Base-by-base conservation (phyloP, 805 yeast species). In the Naumovozyma baii region DNA sequence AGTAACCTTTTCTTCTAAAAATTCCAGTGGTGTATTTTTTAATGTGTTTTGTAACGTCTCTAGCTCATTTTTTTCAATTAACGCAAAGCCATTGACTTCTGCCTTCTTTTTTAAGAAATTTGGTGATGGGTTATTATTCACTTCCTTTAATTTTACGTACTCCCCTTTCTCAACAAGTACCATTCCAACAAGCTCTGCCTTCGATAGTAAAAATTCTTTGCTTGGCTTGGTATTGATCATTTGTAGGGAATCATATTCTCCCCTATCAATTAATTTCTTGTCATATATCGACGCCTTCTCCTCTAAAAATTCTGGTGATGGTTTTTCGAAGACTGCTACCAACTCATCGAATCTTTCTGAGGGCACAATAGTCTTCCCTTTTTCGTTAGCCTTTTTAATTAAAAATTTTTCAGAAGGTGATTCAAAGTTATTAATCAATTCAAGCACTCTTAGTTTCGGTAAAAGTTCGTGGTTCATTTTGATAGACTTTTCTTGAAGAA, bases 401-500 rank as follows among this genome's bases (percentile, higher is more conserved):
- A 39, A 30, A 18, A 26, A 39, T 8, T 39, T 31, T 12, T 28
- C 20, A 9, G 34, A 5, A 17, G 41, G 41, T 33, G 36, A 17
- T 33, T 33, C 29, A 10, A 33, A 33, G 13, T 19, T 32, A 18
- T 33, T 26, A 28, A 25, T 18, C 15, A 29, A 29, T 9, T 29
- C 14, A 13, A 12, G 13, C 14, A 29, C 31, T n/a, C 14, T 29
- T 29, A 5, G 5, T 16, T 34, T 33, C 5, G 16, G 18, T n/a
- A 30, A n/a, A 30, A 39, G 26, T 19, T 17, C 4, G 14, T 19
- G 20, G 15, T 31, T 16, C 28, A 29, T 17, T 31, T 20, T 19
- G 9, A 48, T 34, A 3, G 62, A 61, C n/a, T 51, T 56, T 15
- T 49, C 46, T 18, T 43, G 50, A 31, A 62, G 40, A 18, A 53